Conservation (phyloP, 768 basidiomycete species). For the Tubosaeta brunneosetosa region DNA sequence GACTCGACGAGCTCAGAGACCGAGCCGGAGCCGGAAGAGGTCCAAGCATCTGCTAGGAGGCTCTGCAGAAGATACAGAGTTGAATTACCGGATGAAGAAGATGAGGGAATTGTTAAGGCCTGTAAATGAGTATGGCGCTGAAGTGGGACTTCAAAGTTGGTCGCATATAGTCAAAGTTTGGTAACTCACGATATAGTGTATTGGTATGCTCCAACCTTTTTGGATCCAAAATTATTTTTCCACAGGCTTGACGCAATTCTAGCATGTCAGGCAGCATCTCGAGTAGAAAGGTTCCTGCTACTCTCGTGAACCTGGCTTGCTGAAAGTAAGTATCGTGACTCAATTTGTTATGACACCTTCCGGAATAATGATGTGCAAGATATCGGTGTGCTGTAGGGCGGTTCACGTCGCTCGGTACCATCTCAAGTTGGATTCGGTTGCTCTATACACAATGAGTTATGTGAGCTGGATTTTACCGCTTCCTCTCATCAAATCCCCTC, state of each 20-base stretch:
- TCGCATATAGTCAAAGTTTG: neutral
- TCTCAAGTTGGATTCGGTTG: neutral
- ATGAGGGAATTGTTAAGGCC: neutral
- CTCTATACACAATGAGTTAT: neutral
- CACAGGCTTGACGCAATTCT: no score
- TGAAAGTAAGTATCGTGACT: no score
- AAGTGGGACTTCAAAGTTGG: neutral
- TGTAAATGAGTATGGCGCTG: neutral
- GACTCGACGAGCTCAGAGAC: neutral
- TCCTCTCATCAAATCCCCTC: slow-evolving; percentile 32
- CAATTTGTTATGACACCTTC: no score
- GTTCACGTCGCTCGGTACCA: no score
- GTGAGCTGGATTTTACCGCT: neutral
- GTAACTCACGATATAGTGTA: no score
- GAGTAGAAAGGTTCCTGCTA: neutral
- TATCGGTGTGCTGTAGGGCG: no score
- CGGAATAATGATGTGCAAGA: no score
- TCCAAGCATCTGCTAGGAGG: neutral
- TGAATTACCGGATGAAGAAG: slow-evolving; percentile 2
- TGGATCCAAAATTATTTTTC: no score
- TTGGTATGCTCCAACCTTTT: neutral
- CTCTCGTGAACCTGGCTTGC: neutral
- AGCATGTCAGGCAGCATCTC: no score
- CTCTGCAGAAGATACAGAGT: slow-evolving; percentile 10
- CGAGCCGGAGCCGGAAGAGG: neutral